phyloP scores from a whole-genome alignment of 306 rosid species.

The Citrullus mucosospermus region DNA sequence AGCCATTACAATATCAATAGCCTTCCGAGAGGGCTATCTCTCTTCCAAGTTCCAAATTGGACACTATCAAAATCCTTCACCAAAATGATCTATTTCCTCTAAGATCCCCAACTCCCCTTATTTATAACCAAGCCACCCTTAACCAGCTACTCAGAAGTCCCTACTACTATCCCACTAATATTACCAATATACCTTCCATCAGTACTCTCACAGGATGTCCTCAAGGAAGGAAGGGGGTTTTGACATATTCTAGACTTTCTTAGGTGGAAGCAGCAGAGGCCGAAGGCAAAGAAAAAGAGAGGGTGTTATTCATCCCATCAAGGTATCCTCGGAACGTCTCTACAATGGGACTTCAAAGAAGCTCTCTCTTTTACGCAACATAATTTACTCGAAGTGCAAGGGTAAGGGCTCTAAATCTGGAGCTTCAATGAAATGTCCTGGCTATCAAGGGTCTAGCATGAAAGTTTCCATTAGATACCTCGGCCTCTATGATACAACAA shows the following conservation, averaged over 20 bases:
- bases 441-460: constrained; percentile 92
- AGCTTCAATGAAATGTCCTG: constrained; percentile 73
- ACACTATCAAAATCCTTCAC: no score
- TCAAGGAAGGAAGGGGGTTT: constrained; percentile 97
- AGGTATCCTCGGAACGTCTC: constrained; percentile 81
- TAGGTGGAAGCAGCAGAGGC: constrained; percentile 80
- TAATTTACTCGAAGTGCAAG: constrained; percentile 70
- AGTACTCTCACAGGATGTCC: constrained; percentile 34
- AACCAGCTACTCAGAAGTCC: no score
- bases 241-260: constrained; percentile 83
- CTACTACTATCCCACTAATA: no score
- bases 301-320: constrained; percentile 83
- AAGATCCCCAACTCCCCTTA: no score
- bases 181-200: no score
- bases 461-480: constrained; percentile 80
- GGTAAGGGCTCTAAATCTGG: constrained; percentile 96
- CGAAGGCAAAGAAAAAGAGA: constrained; percentile 94
- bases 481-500: constrained; percentile 87
- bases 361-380: constrained; percentile 81
- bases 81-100: no score
- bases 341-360: constrained; percentile 75
- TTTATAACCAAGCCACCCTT: no score
- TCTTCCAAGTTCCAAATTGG: no score
- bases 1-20: no score
- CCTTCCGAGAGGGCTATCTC: no score